Conservation (phyloP, 2,329 filamentous ascomycete species). For the Corinectria fuckeliana region DNA sequence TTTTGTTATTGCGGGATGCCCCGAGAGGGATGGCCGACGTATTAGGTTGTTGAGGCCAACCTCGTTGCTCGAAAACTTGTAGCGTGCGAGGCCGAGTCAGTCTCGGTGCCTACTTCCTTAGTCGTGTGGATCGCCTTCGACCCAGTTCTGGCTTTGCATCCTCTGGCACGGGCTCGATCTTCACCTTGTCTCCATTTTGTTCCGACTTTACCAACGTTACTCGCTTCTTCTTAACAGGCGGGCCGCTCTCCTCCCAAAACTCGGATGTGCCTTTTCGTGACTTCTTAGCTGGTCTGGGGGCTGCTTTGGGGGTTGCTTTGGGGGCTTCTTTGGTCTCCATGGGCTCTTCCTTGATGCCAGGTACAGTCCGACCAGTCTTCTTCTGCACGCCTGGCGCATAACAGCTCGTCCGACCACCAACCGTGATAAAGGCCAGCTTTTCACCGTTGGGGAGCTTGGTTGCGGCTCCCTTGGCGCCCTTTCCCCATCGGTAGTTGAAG, state of each 20-base stretch:
- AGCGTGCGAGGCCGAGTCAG: background rate
- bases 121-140: conserved; percentile 31
- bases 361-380: conserved; percentile 63
- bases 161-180: conserved; percentile 12
- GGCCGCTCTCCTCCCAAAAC: conserved; percentile 32
- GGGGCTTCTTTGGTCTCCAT: conserved; percentile 37
- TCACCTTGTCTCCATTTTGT: conserved; percentile 34
- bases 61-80: background rate
- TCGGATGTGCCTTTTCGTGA: conserved; percentile 32
- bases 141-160: conserved; percentile 24
- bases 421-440: conserved; percentile 84
- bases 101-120: conserved; percentile 25
- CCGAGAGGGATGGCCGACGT: background rate
- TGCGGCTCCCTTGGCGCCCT: conserved; percentile 77
- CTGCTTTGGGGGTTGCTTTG: conserved; percentile 30
- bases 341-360: conserved; percentile 52
- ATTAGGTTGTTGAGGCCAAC: background rate
- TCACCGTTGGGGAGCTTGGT: conserved; percentile 80
- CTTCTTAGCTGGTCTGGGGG: conserved; percentile 33
- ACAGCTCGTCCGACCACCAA: conserved; percentile 90
- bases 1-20: background rate
- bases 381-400: conserved; percentile 87
- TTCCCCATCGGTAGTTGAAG: conserved; percentile 88
- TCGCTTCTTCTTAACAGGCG: conserved; percentile 39
- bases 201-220: conserved; percentile 26